Percentiles rank a stretch among this genome's conserved stretches.
phyloP scores from a whole-genome alignment of 2,329 filamentous ascomycete species.

The Botrytis fragariae region DNA sequence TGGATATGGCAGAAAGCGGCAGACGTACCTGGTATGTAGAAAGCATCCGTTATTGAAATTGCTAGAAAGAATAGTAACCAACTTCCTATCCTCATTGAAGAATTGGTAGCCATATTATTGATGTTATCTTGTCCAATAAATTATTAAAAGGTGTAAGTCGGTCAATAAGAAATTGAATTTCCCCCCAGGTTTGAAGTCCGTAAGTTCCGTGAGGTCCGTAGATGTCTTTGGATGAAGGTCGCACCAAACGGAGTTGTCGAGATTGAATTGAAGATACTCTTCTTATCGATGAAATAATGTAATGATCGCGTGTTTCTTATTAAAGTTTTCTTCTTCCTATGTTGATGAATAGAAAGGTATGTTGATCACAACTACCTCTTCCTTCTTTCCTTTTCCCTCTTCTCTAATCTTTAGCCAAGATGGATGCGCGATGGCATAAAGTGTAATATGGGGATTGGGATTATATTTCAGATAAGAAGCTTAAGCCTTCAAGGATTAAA shows the following conservation, averaged over 20 bases:
- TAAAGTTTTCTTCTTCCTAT: neutral
- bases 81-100: slow-evolving; percentile 40
- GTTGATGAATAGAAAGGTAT: neutral
- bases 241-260: neutral
- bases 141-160: slow-evolving; percentile 10
- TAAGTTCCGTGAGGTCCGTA: neutral
- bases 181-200: neutral
- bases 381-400: neutral
- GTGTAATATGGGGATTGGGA: slow-evolving; percentile 4
- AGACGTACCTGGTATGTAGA: slow-evolving; percentile 78
- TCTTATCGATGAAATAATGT: neutral
- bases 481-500: slow-evolving; percentile 18
- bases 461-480: slow-evolving; percentile 22
- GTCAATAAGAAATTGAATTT: neutral
- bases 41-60: slow-evolving; percentile 58
- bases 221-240: neutral
- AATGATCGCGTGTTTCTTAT: neutral
- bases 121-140: slow-evolving; percentile 23
- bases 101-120: slow-evolving; percentile 28
- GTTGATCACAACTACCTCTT: neutral
- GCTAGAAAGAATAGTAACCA: slow-evolving; percentile 49
- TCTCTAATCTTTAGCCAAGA: neutral
- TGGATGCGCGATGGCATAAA: slow-evolving; percentile 3
- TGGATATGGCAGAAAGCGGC: neutral
- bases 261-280: neutral